A percentile compares a stretch with the other conserved stretches of the same genome.
These are phyloP conservation scores for Aspergillus viridinutans DNA, from an alignment of 2,329 filamentous ascomycete species.

Conservation along the genomic window DNA sequence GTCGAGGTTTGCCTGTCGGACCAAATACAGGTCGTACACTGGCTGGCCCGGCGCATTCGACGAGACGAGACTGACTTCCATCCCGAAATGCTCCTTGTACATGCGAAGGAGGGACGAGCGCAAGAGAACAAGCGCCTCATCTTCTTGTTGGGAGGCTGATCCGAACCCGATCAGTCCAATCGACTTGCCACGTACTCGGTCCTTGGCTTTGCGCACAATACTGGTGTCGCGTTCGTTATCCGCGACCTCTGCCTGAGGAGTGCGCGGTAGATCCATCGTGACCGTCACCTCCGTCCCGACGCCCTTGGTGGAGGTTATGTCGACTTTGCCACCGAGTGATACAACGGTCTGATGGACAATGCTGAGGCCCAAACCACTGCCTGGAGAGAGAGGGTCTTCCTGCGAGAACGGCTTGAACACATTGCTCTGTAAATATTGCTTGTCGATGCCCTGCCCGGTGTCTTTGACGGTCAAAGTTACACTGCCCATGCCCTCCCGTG, in stretches of 20 bases:
- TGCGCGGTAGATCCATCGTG: conserved; percentile 4
- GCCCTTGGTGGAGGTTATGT: conserved; percentile 21
- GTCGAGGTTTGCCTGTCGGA: conserved; percentile 23
- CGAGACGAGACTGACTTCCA: conserved; percentile 9
- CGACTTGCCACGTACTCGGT: conserved; percentile 8
- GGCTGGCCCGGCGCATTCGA: not conserved
- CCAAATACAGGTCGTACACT: conserved; percentile 19
- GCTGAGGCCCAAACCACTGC: conserved; percentile 58
- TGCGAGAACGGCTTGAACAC: conserved; percentile 58
- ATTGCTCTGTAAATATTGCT: conserved; percentile 19
- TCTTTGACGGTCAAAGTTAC: conserved; percentile 24
- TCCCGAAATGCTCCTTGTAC: conserved; percentile 18
- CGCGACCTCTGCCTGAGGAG: not conserved
- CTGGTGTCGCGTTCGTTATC: not conserved
- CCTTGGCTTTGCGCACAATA: not conserved
- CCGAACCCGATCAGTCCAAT: conserved; percentile 21
- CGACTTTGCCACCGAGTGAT: conserved; percentile 24
- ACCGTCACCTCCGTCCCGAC: conserved; percentile 22
- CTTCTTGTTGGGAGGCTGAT: conserved; percentile 7
- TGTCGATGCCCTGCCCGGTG: conserved; percentile 28
- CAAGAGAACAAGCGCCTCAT: not conserved
- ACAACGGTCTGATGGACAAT: conserved; percentile 46
- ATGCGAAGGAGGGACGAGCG: conserved; percentile 17
- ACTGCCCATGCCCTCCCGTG: conserved; percentile 5
- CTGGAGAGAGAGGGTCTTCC: conserved; percentile 52